These are phyloP conservation scores for Sphagnum contortum DNA, from an alignment of 225 moss, liverwort and hornwort species.

Conservation along the genomic window DNA sequence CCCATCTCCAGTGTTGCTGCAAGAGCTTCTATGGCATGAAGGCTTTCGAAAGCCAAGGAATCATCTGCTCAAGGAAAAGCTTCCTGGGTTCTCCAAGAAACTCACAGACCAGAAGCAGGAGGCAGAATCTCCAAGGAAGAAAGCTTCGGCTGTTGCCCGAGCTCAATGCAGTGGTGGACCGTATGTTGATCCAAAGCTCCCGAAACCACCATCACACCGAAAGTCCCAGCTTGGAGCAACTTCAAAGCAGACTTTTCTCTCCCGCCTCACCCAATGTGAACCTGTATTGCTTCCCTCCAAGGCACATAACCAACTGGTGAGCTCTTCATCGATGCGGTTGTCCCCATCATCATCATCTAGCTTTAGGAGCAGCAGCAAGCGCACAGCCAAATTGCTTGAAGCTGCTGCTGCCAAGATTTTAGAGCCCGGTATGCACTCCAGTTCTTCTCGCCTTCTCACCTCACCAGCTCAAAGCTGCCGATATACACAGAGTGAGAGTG, in stretches of 20 bases:
- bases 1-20: constrained; percentile 18
- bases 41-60: constrained; percentile 7
- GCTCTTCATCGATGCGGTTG: not conserved
- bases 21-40: constrained; percentile 56
- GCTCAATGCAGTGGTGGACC: no score
- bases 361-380: constrained; percentile 46
- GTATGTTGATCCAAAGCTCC: no score
- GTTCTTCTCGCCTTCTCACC: constrained; percentile 6
- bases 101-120: no score
- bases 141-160: no score
- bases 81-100: constrained; percentile 1
- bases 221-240: constrained; percentile 10
- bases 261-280: constrained; percentile 10
- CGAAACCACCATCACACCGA: not conserved
- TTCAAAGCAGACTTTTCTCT: constrained; percentile 6
- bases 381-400: constrained; percentile 49
- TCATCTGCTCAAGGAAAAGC: constrained; percentile 15
- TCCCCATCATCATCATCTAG: constrained; percentile 9
- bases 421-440: constrained; percentile 51
- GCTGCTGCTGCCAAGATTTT: constrained; percentile 65
- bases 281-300: constrained; percentile 45
- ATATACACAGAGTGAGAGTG: constrained; percentile 17
- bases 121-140: no score
- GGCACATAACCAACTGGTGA: constrained; percentile 35
- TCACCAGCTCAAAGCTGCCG: constrained; percentile 22